phyloP scores from a whole-genome alignment of 805 yeast species.

The Yarrowia hollandica region DNA sequence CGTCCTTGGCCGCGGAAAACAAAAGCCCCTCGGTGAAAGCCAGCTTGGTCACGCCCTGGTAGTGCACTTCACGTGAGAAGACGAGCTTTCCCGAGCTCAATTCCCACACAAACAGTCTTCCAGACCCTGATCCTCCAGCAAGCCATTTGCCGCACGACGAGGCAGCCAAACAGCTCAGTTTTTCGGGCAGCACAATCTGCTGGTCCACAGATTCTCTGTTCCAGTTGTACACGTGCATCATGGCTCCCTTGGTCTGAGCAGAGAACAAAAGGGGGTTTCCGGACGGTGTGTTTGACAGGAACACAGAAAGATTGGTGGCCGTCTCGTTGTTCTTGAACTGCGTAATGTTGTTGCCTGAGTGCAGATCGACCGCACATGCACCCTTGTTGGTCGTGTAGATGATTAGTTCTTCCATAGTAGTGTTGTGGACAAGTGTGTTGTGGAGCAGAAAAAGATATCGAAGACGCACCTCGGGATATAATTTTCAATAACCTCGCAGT shows the following conservation, averaged over 20 bases:
- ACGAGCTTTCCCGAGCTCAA: slow-evolving; percentile 71
- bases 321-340: slow-evolving; percentile 14
- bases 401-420: slow-evolving; percentile 23
- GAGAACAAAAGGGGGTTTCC: slow-evolving; percentile 38
- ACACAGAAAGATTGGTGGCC: slow-evolving; percentile 30
- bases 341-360: slow-evolving; percentile 14
- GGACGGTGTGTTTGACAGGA: slow-evolving; percentile 7
- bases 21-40: slow-evolving; percentile 63
- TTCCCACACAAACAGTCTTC: slow-evolving; percentile 85
- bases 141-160: slow-evolving; percentile 48
- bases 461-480: slow-evolving; percentile 11
- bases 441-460: neutral
- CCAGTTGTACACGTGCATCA: slow-evolving; percentile 69
- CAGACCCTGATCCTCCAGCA: slow-evolving; percentile 73
- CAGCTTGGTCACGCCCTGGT: slow-evolving; percentile 67
- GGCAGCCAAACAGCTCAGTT: slow-evolving; percentile 56
- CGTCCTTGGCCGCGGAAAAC: slow-evolving; percentile 77
- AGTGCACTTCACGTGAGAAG: slow-evolving; percentile 77
- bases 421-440: neutral
- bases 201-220: slow-evolving; percentile 72
- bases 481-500: slow-evolving; percentile 4
- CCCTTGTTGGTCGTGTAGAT: slow-evolving; percentile 17
- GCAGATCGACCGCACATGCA: slow-evolving; percentile 18
- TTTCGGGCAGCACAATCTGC: slow-evolving; percentile 81
- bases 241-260: slow-evolving; percentile 69